A percentile compares a stretch with the other conserved stretches of the same genome.
Evolutionary conservation across 106 monocot genomes (phyloP).

Genomic region (Vanilla planifolia): DNA sequence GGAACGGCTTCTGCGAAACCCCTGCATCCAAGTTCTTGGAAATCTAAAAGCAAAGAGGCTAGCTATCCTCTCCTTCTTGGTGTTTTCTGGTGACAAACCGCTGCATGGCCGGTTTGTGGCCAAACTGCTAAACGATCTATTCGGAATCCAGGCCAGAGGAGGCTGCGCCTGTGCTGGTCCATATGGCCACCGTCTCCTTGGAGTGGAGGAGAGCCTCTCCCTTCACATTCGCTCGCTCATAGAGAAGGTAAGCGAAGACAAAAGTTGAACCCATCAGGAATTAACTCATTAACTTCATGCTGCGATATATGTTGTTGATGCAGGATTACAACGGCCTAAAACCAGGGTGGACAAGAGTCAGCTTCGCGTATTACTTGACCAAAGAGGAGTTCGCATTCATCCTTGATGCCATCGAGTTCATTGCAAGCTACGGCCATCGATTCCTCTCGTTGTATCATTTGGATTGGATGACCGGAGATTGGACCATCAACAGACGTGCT

Average conservation of each 20-base stretch:
- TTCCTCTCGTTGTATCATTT: constrained; percentile 35
- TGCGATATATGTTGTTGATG: not conserved
- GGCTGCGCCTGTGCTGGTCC: constrained; percentile 46
- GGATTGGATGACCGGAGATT: constrained; percentile 35
- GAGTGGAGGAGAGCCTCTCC: constrained; percentile 19
- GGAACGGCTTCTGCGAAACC: constrained; percentile 12
- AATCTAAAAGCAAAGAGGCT: constrained; percentile 12
- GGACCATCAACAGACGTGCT: too few relatives aligned
- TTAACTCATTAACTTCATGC: too few relatives aligned
- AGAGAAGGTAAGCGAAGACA: constrained; percentile 13
- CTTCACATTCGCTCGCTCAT: constrained; percentile 19
- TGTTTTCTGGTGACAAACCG: constrained; percentile 20
- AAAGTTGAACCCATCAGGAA: too few relatives aligned
- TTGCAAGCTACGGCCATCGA: constrained; percentile 23
- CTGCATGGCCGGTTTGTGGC: constrained; percentile 42
- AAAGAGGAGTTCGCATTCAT: constrained; percentile 26
- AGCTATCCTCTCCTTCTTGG: constrained; percentile 43
- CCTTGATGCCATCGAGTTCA: constrained; percentile 24
- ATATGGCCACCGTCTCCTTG: constrained; percentile 33
- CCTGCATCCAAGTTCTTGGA: constrained; percentile 19
- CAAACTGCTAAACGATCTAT: constrained; percentile 40
- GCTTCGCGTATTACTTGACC: constrained; percentile 38
- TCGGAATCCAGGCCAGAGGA: constrained; percentile 46
- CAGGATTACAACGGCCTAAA: constrained; percentile 42
- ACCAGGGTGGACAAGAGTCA: constrained; percentile 42